Percentiles rank a stretch among this genome's conserved stretches.
Conservation (phyloP, 129 eudicot species). For the Kitagawia praeruptora region DNA sequence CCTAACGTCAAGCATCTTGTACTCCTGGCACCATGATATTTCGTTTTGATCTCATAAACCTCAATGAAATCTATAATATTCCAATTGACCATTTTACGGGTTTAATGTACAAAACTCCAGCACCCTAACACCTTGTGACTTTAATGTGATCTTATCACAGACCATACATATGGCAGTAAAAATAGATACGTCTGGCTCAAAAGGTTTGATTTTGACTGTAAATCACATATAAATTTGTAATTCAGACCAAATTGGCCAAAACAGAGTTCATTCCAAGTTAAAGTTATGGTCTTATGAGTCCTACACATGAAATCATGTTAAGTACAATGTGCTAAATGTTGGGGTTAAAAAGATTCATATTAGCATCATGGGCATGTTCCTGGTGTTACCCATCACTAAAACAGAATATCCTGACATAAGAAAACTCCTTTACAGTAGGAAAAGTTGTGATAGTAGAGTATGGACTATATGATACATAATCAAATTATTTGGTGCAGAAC, state of each 20-base stretch:
- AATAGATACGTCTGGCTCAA: background rate
- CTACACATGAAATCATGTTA: background rate
- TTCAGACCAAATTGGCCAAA: background rate
- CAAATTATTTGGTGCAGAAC: slow-evolving; percentile 1
- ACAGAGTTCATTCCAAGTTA: background rate
- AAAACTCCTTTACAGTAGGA: background rate
- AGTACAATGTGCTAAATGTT: background rate
- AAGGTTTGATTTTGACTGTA: background rate
- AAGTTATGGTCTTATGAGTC: background rate
- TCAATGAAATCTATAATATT: background rate
- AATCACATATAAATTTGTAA: background rate
- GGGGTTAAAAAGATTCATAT: background rate
- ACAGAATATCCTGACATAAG: background rate
- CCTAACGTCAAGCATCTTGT: background rate
- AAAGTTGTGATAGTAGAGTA: background rate
- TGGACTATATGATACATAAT: background rate
- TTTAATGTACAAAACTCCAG: background rate
- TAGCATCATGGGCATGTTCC: background rate
- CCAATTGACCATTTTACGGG: background rate
- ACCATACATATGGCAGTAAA: background rate
- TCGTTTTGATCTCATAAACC: background rate
- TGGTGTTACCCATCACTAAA: background rate
- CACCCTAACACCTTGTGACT: background rate
- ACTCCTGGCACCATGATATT: background rate
- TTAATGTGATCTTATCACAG: background rate